Conservation (phyloP, 768 basidiomycete genomes). For the Mycena amicta region DNA sequence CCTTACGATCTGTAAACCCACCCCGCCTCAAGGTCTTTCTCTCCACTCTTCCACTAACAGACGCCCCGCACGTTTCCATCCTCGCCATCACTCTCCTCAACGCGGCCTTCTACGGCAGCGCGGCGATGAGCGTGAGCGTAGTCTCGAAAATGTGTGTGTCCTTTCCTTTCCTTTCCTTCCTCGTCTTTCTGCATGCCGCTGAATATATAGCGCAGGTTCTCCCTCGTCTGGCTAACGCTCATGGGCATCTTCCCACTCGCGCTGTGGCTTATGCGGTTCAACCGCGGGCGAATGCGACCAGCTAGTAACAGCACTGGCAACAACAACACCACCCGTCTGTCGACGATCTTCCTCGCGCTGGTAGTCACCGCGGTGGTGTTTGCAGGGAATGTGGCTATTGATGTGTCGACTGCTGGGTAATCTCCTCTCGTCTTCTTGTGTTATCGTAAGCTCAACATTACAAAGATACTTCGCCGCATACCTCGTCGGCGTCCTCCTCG, state of each 20-base stretch:
- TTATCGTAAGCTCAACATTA: background rate
- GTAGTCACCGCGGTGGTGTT: slow-evolving; percentile 46
- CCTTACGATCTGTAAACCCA: no score
- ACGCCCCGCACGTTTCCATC: slow-evolving; percentile 55
- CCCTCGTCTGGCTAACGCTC: slow-evolving; percentile 65
- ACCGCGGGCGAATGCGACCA: slow-evolving; percentile 63
- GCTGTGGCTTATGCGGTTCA: slow-evolving; percentile 62
- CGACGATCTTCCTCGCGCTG: slow-evolving; percentile 44
- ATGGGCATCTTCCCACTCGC: slow-evolving; percentile 68
- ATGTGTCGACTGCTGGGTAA: slow-evolving; percentile 55
- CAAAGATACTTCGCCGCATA: slow-evolving; percentile 72
- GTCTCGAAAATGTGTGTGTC: slow-evolving; percentile 60
- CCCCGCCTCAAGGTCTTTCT: slow-evolving; percentile 49
- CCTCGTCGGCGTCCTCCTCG: slow-evolving; percentile 47
- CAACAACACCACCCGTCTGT: slow-evolving; percentile 35
- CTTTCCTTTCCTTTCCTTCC: slow-evolving; percentile 4
- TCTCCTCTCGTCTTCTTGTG: background rate
- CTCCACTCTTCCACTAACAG: slow-evolving; percentile 48
- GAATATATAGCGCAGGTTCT: no score
- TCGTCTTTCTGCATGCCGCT: background rate
- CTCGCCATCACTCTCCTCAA: slow-evolving; percentile 52
- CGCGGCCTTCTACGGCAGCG: slow-evolving; percentile 57
- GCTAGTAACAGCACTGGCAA: background rate
- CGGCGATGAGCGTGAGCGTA: slow-evolving; percentile 52
- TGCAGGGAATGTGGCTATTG: slow-evolving; percentile 61